Conservation (phyloP, 768 basidiomycete species). For the Rhodotorula paludigena region DNA sequence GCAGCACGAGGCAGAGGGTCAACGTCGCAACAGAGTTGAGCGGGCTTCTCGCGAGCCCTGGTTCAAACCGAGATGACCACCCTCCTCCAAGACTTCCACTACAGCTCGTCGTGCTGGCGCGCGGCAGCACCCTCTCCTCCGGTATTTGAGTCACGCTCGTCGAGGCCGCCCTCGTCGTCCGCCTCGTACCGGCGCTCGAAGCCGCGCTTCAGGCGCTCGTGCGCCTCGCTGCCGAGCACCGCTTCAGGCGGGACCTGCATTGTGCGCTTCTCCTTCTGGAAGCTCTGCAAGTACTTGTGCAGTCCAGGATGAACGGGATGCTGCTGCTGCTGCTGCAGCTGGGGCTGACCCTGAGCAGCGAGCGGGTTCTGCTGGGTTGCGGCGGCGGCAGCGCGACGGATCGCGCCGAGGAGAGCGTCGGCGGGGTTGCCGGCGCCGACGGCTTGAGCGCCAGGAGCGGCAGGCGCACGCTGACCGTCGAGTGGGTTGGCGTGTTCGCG, state of each 20-base stretch:
- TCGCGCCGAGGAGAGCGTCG: background rate
- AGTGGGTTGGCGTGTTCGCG: background rate
- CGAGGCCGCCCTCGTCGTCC: background rate
- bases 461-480: background rate
- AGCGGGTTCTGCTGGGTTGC: no score
- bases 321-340: background rate
- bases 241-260: conserved; percentile 8
- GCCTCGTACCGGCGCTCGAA: conserved; percentile 18
- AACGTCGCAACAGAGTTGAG: no score
- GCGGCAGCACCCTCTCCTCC: background rate
- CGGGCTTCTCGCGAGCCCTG: no score
- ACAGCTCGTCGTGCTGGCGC: background rate
- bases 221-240: conserved; percentile 15
- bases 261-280: conserved; percentile 1
- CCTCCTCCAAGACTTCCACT: background rate
- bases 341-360: background rate
- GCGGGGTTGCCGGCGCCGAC: background rate
- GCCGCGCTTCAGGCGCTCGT: conserved; percentile 13
- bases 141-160: background rate
- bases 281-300: conserved; percentile 2
- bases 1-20: no score
- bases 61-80: no score
- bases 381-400: background rate
- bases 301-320: background rate
- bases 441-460: background rate